Evolutionary conservation across 2,329 filamentous ascomycete genomes (phyloP), one percentile per base, ranked within the genome.

Genomic region (Colletotrichum somersetense): DNA sequence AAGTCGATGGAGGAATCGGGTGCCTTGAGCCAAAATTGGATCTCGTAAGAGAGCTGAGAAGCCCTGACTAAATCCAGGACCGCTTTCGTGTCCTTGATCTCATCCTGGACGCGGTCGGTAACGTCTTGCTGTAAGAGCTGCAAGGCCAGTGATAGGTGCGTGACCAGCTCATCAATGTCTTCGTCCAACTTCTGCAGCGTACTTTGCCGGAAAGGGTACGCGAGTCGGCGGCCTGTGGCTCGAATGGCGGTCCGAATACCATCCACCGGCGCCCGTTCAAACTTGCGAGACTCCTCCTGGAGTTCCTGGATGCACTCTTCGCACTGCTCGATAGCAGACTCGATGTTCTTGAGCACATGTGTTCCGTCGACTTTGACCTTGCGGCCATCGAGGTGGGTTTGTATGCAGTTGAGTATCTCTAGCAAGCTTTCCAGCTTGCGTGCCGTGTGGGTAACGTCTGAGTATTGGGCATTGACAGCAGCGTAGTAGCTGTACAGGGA

Each of bases 121-220:
- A 77, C 75, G 33, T 76, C 76, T 35, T 80, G 75, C 66, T 82
- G 77, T 23, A 83, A 69, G 10, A 81, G 71, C 50, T 80, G 73
- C 30, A 81, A 71, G 33, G 78, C 80, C 20, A 79, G 73, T 18
- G 76, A 78, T 12, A 83, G 61, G 16, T 78, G 77, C 8, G 73
- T 73, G 23, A 79, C 71, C 26, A 80, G 76, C 1, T 81, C 80
- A 63, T 76, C 74, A n/a, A 82, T 74, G 63, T 81, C 77, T 73
- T 81, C 80, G 67, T 81, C 78, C 11, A 84, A 79, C 67, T 81
- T 82, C 63, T 80, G 76, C 55, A 84, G 72, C 1, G 81, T 84
- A 58, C 79, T 82, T 68, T 77, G 74, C 52, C 78, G 76, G 68
- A 84, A 78, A 1, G 79, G 80, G 53, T 81, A 81, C 1, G 75